phyloP scores from a whole-genome alignment of 75 land plant genomes.

The Selaginella tamariscina region DNA sequence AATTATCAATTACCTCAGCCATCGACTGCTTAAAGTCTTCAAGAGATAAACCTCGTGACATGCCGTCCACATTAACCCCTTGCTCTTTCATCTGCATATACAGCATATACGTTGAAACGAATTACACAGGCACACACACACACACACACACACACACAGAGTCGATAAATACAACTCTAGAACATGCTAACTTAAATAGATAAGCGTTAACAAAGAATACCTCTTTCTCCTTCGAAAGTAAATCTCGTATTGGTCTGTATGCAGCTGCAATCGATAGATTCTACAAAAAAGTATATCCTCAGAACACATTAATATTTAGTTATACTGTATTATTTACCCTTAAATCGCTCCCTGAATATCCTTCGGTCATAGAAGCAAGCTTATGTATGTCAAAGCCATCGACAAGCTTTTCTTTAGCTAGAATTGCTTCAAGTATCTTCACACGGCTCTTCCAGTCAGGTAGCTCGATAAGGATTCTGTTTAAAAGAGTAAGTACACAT shows the following conservation, averaged over 20 bases:
- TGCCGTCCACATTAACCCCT: too few species aligned
- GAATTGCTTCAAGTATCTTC: slow-evolving; percentile 59
- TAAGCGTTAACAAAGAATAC: too few species aligned
- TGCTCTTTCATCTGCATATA: too few species aligned
- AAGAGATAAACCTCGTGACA: too few species aligned
- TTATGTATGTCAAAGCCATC: slow-evolving; percentile 52
- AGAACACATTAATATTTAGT: background rate
- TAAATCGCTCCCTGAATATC: slow-evolving; percentile 79
- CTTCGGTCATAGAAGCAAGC: slow-evolving; percentile 67
- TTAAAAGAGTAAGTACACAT: too few species aligned
- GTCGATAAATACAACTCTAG: too few species aligned
- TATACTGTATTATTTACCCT: slow-evolving; percentile 32
- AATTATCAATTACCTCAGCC: too few species aligned
- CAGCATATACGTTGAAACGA: too few species aligned
- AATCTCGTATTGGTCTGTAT: slow-evolving; percentile 71
- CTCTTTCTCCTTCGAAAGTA: slow-evolving; percentile 73
- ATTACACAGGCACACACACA: too few species aligned
- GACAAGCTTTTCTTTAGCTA: slow-evolving; percentile 69
- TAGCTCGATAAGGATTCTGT: slow-evolving; percentile 72
- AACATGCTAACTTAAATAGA: too few species aligned
- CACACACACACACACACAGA: too few species aligned
- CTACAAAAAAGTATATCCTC: slow-evolving; percentile 23
- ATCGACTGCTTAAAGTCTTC: too few species aligned
- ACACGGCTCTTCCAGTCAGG: slow-evolving; percentile 65
- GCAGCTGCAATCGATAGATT: slow-evolving; percentile 87